A percentile compares a stretch with the other conserved stretches of the same genome.
Evolutionary conservation across 2,329 filamentous ascomycete species (phyloP).

Genomic region (Cordyceps militaris): DNA sequence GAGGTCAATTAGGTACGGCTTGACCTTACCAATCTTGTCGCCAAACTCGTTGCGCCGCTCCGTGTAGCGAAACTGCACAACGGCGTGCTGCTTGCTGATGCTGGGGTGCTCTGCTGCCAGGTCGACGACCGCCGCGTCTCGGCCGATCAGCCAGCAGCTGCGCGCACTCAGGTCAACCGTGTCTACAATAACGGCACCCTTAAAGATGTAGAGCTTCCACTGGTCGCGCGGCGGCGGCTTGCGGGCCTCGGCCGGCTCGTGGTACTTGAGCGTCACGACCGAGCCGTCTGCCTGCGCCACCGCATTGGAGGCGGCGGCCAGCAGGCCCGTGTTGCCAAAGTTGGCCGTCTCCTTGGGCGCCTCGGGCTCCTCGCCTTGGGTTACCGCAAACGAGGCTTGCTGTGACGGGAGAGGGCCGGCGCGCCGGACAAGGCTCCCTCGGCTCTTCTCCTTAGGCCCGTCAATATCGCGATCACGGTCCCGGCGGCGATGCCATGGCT

Average conservation of each 20-base stretch:
- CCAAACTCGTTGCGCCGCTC: slow-evolving; percentile 82
- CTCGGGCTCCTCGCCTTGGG: slow-evolving; percentile 34
- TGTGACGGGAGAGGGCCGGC: slow-evolving; percentile 53
- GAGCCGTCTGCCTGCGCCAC: slow-evolving; percentile 65
- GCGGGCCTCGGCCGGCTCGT: slow-evolving; percentile 87
- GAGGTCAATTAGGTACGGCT: slow-evolving; percentile 86
- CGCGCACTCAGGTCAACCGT: slow-evolving; percentile 68
- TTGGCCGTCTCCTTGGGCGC: slow-evolving; percentile 82
- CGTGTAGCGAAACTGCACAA: slow-evolving; percentile 83
- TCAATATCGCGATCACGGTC: slow-evolving; percentile 12
- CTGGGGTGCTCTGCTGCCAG: slow-evolving; percentile 82
- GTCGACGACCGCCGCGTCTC: slow-evolving; percentile 75
- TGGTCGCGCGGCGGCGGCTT: slow-evolving; percentile 71
- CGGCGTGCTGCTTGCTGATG: slow-evolving; percentile 91
- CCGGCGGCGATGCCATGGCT: not conserved
- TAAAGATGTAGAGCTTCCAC: slow-evolving; percentile 94
- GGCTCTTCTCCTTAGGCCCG: slow-evolving; percentile 17
- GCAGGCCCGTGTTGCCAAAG: slow-evolving; percentile 68
- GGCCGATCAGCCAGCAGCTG: slow-evolving; percentile 86
- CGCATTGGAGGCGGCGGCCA: slow-evolving; percentile 82
- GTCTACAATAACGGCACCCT: slow-evolving; percentile 70
- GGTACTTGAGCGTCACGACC: slow-evolving; percentile 82
- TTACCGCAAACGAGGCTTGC: slow-evolving; percentile 51
- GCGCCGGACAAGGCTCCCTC: slow-evolving; percentile 23
- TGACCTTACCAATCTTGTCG: slow-evolving; percentile 70